These are phyloP conservation scores for Meyerozyma sp. DNA, from an alignment of 1,139 yeast genomes.

Conservation along the genomic window DNA sequence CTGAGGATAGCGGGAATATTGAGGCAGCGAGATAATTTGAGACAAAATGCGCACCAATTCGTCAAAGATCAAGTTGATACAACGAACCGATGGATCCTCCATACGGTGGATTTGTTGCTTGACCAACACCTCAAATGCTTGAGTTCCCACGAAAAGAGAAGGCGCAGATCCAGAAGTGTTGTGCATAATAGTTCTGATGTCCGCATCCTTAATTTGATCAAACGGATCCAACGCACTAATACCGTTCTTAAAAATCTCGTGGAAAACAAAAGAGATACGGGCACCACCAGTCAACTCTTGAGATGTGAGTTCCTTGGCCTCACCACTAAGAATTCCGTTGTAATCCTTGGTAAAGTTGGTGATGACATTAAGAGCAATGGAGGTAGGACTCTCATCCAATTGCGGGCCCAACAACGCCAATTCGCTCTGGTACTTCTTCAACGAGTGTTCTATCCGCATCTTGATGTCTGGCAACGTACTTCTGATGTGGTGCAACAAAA, in stretches of 20 bases:
- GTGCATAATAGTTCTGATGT: slow-evolving; percentile 95
- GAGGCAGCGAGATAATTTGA: slow-evolving; percentile 76
- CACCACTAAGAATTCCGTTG: slow-evolving; percentile 89
- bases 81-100: slow-evolving; percentile 88
- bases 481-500: slow-evolving; percentile 88
- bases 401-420: slow-evolving; percentile 77
- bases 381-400: slow-evolving; percentile 80
- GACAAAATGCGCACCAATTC: slow-evolving; percentile 88
- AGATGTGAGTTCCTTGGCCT: slow-evolving; percentile 79
- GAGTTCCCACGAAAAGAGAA: slow-evolving; percentile 95
- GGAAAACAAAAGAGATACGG: slow-evolving; percentile 94
- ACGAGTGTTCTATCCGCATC: slow-evolving; percentile 78
- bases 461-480: slow-evolving; percentile 92
- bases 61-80: slow-evolving; percentile 88
- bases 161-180: slow-evolving; percentile 97
- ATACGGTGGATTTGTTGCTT: slow-evolving; percentile 92
- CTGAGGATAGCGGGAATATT: slow-evolving; percentile 83
- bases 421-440: slow-evolving; percentile 80
- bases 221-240: slow-evolving; percentile 91
- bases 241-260: slow-evolving; percentile 92
- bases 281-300: slow-evolving; percentile 96
- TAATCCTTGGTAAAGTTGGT: slow-evolving; percentile 92
- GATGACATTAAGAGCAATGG: slow-evolving; percentile 83
- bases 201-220: slow-evolving; percentile 94
- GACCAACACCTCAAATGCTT: slow-evolving; percentile 93